Base-by-base conservation (phyloP, 495 filamentous ascomycete genomes). In the Tuber microsphaerosporum region DNA sequence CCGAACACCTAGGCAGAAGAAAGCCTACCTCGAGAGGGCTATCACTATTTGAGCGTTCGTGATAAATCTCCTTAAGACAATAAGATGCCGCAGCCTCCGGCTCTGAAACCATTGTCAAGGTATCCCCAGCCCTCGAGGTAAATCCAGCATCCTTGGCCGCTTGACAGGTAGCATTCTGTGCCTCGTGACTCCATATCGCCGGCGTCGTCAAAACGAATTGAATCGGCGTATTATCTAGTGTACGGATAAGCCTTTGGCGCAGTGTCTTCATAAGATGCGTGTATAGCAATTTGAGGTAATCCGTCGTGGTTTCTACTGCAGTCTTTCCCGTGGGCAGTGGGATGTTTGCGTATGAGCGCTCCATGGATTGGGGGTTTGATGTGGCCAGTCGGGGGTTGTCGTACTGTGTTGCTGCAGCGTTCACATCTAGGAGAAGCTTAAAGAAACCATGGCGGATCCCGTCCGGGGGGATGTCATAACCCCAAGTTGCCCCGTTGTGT, bases 201-300 rank as follows among this genome's bases (percentile, higher is more conserved):
- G 83, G 84, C 5, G 84, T 70, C 10, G 84, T 84, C 37, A 84
- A 75, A 75, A 84, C 82, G 73, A 79, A 84, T 68, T 84, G 80
- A 41, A 85, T 81, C 0, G 82, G 79, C 4, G 80, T 83, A 14
- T 56, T 73, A 16, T 78, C 68, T 17, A 82, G 75, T 0, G 77
- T 77, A 10, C 17, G 26, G 34, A 43, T 39, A 3, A 56, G 5
- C n/a, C 43, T 48, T 7, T 71, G 14, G 12, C 34, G 20, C 42
- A 78, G 41, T 26, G 45, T 39, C 8, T 19, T 22, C 45, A 79
- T 79, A 20, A 79, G 48, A 39, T 79, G 71, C 4, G 69, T 14
- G 22, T 77, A 79, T 20, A 79, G 22, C 2, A 77, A 37, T 5
- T 31, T 61, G 2, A 79, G 19, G 71, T 77, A 79, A 42, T 77